Base-by-base conservation (phyloP, 176 grass and related monocot species). In the Aegilops sharonensis region DNA sequence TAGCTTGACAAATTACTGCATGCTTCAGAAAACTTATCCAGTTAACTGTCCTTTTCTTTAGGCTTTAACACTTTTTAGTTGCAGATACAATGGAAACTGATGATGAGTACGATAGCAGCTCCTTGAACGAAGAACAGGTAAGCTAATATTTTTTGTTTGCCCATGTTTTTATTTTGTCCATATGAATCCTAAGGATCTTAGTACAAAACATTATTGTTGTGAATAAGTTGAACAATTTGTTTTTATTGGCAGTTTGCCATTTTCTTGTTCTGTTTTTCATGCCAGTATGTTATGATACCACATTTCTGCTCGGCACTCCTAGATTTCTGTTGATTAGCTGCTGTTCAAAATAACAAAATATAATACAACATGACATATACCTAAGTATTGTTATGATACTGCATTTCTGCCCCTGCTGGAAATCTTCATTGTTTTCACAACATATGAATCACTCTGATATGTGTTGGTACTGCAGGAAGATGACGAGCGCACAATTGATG, bases 401-500 rank as follows among this genome's bases (percentile, higher is more conserved):
- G 43, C 43, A 47, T 47, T 47, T 47, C 60, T 24, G 72, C 71
- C 23, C n/a, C 37, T 17, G 24, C 40, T 48, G 27, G 9, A 76
- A n/a, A 71, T 69, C 24, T 31, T n/a, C 5, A 72, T 29, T 66
- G 25, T 47, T 78, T 30, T 21, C 40, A 35, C 32, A 68, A 60
- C 42, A 56, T 67, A 77, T 85, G 42, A 77, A 85, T 67, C 0
- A 8, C n/a, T 45, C 8, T 67, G 39, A 13, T 84, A 48, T 82
- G 39, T 76, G 62, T 59, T 92, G 76, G 15, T 80, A 48, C 48
- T 80, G 47, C 87, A 99, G 97, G 92, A 90, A 90, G 97, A 99
- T 91, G 97, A 99, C 71, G 97, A 96, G 39, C 79, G 11, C 59
- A 94, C 94, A 37, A 93, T 99, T 47, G 97, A 96, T 50, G 92